Evolutionary conservation across 345 rosid species (phyloP).

Genomic region (Dimocarpus longan): DNA sequence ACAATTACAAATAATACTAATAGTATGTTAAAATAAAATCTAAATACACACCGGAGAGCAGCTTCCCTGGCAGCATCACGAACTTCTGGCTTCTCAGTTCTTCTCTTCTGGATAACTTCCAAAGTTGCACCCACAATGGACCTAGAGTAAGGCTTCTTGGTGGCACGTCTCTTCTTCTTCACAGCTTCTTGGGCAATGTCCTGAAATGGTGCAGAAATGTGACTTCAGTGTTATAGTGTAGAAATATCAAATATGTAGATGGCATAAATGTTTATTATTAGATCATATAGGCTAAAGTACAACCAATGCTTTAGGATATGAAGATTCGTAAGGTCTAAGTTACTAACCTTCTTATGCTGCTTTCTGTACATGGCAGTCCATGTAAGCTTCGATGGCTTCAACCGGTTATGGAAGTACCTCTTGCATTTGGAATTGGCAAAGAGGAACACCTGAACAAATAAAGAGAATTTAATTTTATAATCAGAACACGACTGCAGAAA

Average conservation of each 20-base stretch:
- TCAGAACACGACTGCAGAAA: neutral
- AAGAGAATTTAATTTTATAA: neutral
- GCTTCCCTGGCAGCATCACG: slow-evolving; percentile 82
- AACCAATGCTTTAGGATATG: neutral
- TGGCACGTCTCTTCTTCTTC: slow-evolving; percentile 62
- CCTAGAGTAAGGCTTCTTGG: slow-evolving; percentile 79
- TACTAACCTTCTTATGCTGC: slow-evolving; percentile 74
- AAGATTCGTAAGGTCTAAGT: neutral
- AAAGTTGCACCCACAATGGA: slow-evolving; percentile 75
- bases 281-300: neutral
- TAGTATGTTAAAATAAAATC: neutral
- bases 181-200: slow-evolving; percentile 72
- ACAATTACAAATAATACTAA: neutral
- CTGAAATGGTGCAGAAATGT: slow-evolving; percentile 21
- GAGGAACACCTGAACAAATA: slow-evolving; percentile 58
- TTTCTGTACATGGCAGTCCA: slow-evolving; percentile 88
- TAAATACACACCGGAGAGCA: slow-evolving; percentile 52
- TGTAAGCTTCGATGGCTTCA: slow-evolving; percentile 80
- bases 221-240: too few species aligned
- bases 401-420: slow-evolving; percentile 74
- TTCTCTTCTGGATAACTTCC: slow-evolving; percentile 71
- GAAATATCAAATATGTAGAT: neutral
- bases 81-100: slow-evolving; percentile 80
- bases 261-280: neutral
- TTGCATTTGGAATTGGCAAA: slow-evolving; percentile 75